phyloP scores from a whole-genome alignment of 2,329 filamentous ascomycete genomes.

The Cordyceps javanica region DNA sequence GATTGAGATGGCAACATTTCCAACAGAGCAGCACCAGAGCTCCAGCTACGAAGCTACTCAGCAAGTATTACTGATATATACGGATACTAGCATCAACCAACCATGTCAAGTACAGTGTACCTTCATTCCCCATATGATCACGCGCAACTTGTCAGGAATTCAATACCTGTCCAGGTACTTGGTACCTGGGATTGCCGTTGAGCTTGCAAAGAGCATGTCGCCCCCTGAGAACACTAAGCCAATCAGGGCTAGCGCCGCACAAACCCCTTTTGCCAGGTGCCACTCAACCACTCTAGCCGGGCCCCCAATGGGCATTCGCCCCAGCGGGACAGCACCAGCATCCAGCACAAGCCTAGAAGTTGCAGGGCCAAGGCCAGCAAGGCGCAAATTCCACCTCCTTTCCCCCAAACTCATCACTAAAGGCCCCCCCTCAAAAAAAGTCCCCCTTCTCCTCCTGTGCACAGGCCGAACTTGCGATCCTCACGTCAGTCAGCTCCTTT shows the following conservation, averaged over 20 bases:
- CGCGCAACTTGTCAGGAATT: too few relatives aligned
- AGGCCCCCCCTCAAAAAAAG: constrained; percentile 19
- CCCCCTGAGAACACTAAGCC: constrained; percentile 20
- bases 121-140: background rate
- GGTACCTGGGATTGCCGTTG: constrained; percentile 17
- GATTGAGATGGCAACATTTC: too few relatives aligned
- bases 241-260: constrained; percentile 20
- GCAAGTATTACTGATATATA: too few relatives aligned
- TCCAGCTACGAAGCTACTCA: background rate
- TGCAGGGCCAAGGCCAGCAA: constrained; percentile 21
- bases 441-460: constrained; percentile 20
- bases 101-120: background rate
- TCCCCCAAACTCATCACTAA: constrained; percentile 14
- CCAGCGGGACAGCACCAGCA: constrained; percentile 20
- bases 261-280: constrained; percentile 27
- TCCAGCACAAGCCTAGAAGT: constrained; percentile 11
- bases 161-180: background rate
- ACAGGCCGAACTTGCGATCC: constrained; percentile 14
- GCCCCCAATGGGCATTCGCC: background rate
- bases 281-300: constrained; percentile 1
- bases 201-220: constrained; percentile 22
- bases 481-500: constrained; percentile 20
- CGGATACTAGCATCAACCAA: too few relatives aligned
- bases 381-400: constrained; percentile 27
- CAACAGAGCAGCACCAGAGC: too few relatives aligned